Conservation (phyloP, 1,284 basidiomycete species). For the Irpex rosettiformis region DNA sequence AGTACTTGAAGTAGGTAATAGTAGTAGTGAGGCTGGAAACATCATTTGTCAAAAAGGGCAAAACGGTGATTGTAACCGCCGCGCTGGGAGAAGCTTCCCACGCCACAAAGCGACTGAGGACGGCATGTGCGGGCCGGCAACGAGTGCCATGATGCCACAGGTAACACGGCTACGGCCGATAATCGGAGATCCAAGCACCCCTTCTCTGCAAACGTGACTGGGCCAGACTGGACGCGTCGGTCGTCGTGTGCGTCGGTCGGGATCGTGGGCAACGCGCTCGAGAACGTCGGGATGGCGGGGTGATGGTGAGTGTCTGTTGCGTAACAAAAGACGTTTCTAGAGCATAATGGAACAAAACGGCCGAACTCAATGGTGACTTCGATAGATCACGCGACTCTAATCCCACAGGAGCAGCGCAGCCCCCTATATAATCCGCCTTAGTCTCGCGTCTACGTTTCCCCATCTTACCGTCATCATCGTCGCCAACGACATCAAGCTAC, state of each 20-base stretch:
- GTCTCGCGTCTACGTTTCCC: conserved; percentile 5
- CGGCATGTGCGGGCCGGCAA: background rate
- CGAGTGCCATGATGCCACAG: background rate
- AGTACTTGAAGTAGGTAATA: no score
- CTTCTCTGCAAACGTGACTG: background rate
- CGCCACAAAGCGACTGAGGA: background rate
- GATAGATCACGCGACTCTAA: conserved; percentile 13
- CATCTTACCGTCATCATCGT: conserved; percentile 1
- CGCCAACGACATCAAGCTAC: background rate
- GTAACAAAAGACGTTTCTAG: background rate
- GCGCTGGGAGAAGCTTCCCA: background rate
- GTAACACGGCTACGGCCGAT: background rate
- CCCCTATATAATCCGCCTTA: conserved; percentile 14
- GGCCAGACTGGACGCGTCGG: background rate
- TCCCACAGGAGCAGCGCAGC: conserved; percentile 6
- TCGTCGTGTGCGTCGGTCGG: background rate
- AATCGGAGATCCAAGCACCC: background rate
- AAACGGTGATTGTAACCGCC: background rate
- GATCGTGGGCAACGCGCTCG: background rate
- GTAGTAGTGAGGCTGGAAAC: no score
- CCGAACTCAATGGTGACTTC: conserved; percentile 7
- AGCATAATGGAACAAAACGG: conserved; percentile 9
- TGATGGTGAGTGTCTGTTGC: background rate
- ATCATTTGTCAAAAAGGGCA: no score
- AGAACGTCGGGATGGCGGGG: background rate